Evolutionary conservation across 345 rosid species (phyloP), one percentile per base, ranked within the genome.

Genomic region (Camelina hispida): DNA sequence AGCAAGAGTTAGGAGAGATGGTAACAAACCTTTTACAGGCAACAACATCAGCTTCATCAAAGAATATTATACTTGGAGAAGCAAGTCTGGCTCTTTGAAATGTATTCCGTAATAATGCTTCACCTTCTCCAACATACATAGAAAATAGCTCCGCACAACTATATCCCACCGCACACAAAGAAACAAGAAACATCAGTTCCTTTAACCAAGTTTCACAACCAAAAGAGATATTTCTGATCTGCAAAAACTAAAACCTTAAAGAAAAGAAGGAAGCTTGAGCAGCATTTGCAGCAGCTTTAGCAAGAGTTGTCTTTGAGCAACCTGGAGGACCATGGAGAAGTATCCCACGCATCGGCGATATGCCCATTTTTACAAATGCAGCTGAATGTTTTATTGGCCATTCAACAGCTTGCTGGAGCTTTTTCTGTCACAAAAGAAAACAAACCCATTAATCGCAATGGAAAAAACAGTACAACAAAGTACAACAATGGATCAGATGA

Each of bases 91-190:
- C 99, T 82, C 97, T 88, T 20, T 82, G 88, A 83, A 94, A 94
- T 59, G 92, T 94, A 78, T 84, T 86, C 9, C 97, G 87, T 78
- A 91, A 71, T 69, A 92, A 83, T 55, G 97, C 95, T 87, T 94
- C 99, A 66, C 99, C 95, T 85, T 94, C 98, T 73, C 97, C 99
- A 71, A 94, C 99, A 79, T 94, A 94, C 97, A 90, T 91, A 2
- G 98, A 94, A 71, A 86, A 91, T 46, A 94, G 81, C 79, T 94
- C 97, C 68, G 97, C 95, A 75, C 98, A 95, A 78, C 97, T 91
- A 86, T 78, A 61, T 72, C 18, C 53, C 57, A 51, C 50, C 14
- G 3, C 14, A 54, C 20, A 51, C 28, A 44, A 13, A 68, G 4
- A 38, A 6, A 63, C 28, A 44, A 5, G 16, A 14, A 17, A 58